Percentiles rank a stretch among this genome's conserved stretches.
phyloP scores from a whole-genome alignment of 352 stramenopile species.

The Phytophthora cactorum region DNA sequence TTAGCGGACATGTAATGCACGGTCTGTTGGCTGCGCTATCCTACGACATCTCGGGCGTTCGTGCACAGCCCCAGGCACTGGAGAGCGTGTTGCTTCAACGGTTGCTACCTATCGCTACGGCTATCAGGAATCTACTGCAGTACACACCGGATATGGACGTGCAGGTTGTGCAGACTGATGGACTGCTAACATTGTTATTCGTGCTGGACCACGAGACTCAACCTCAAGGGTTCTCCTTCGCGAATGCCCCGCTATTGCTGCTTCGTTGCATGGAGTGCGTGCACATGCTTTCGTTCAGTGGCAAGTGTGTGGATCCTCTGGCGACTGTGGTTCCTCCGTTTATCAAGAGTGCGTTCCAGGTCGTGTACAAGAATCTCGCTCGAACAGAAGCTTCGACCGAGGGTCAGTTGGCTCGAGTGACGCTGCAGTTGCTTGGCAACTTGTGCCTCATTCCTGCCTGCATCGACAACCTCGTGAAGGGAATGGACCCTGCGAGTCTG shows the following conservation, averaged over 20 bases:
- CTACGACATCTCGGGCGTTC: constrained; percentile 75
- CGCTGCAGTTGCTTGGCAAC: constrained; percentile 83
- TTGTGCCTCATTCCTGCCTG: constrained; percentile 87
- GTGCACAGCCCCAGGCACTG: constrained; percentile 68
- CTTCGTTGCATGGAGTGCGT: constrained; percentile 87
- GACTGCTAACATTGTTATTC: constrained; percentile 72
- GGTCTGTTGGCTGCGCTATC: constrained; percentile 71
- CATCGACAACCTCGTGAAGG: constrained; percentile 89
- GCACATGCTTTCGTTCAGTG: constrained; percentile 89
- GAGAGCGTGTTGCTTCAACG: constrained; percentile 75
- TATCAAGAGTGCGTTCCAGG: constrained; percentile 86
- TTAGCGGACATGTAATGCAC: constrained; percentile 78
- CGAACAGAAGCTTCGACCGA: constrained; percentile 84
- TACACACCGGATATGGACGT: constrained; percentile 86
- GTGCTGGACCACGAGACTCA: constrained; percentile 86
- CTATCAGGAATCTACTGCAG: constrained; percentile 83
- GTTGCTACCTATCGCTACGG: constrained; percentile 78
- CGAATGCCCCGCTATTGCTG: constrained; percentile 74
- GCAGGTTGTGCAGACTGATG: constrained; percentile 80
- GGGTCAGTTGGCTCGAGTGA: constrained; percentile 79
- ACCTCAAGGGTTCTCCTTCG: constrained; percentile 81
- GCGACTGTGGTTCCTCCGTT: constrained; percentile 81
- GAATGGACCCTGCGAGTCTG: constrained; percentile 82
- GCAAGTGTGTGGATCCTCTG: constrained; percentile 78
- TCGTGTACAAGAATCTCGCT: constrained; percentile 85